Evolutionary conservation across 169 alveolate species (phyloP).

Genomic region (Eimeria praecox): DNA sequence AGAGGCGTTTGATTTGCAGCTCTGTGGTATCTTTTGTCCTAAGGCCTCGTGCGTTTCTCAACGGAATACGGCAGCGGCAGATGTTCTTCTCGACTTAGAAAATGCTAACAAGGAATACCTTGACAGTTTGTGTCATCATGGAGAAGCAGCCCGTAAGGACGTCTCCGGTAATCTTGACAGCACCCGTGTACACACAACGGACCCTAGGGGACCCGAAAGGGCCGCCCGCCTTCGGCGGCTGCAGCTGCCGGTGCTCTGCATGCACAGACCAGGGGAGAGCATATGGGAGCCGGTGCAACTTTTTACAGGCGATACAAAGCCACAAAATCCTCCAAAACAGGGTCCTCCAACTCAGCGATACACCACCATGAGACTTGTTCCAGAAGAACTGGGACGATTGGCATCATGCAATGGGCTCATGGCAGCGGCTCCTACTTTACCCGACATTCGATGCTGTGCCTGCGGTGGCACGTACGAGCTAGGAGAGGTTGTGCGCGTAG

Average conservation of each 20-base stretch:
- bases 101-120: background rate
- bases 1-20: slow-evolving; percentile 69
- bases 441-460: slow-evolving; percentile 27
- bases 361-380: background rate
- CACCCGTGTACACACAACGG: background rate
- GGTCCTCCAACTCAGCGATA: background rate
- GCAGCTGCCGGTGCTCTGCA: slow-evolving; percentile 56
- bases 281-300: slow-evolving; percentile 42
- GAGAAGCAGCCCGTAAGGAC: background rate
- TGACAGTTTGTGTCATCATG: background rate
- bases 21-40: slow-evolving; percentile 23
- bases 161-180: background rate
- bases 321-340: background rate
- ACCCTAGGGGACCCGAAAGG: slow-evolving; percentile 1
- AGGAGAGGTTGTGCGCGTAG: slow-evolving; percentile 10
- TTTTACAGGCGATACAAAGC: background rate
- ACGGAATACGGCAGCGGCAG: background rate
- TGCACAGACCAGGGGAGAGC: background rate
- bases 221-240: slow-evolving; percentile 29
- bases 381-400: slow-evolving; percentile 4
- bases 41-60: slow-evolving; percentile 9
- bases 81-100: slow-evolving; percentile 11
- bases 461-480: background rate
- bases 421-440: background rate
- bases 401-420: background rate